Conservation (phyloP, 2,329 filamentous ascomycete genomes). For the Fusarium anguioides region DNA sequence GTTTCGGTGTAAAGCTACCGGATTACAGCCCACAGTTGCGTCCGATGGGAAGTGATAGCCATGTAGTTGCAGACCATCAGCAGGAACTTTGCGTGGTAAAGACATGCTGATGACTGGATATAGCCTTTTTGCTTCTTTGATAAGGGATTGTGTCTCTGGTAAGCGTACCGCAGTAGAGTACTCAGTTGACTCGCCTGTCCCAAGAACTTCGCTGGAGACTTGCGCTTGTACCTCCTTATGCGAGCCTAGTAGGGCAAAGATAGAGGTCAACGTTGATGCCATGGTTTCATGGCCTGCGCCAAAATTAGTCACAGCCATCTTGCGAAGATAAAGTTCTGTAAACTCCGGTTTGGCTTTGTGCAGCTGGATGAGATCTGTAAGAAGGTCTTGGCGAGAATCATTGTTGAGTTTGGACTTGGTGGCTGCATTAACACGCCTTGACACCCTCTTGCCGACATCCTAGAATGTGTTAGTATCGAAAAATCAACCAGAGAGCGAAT, state of each 20-base stretch:
- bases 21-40: slow-evolving; percentile 63
- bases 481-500: fast-evolving
- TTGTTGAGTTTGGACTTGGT: slow-evolving; percentile 45
- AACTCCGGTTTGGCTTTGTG: slow-evolving; percentile 60
- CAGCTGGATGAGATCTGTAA: slow-evolving; percentile 59
- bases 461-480: slow-evolving; percentile 18
- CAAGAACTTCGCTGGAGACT: slow-evolving; percentile 51
- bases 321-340: slow-evolving; percentile 59
- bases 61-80: slow-evolving; percentile 52
- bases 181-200: neutral
- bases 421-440: slow-evolving; percentile 49
- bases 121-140: slow-evolving; percentile 63
- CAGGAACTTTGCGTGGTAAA: slow-evolving; percentile 59
- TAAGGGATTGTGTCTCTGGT: slow-evolving; percentile 56
- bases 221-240: slow-evolving; percentile 49
- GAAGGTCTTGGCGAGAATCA: slow-evolving; percentile 54
- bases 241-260: slow-evolving; percentile 59
- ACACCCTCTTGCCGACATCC: slow-evolving; percentile 51
- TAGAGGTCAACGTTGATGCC: slow-evolving; percentile 63
- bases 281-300: slow-evolving; percentile 67
- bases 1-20: slow-evolving; percentile 62
- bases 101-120: slow-evolving; percentile 65
- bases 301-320: slow-evolving; percentile 66
- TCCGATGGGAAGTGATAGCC: slow-evolving; percentile 56
- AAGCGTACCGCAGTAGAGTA: slow-evolving; percentile 45